Evolutionary conservation across 495 filamentous ascomycete species (phyloP), one percentile per base, ranked within the genome.

Genomic region (Parathielavia appendiculata): DNA sequence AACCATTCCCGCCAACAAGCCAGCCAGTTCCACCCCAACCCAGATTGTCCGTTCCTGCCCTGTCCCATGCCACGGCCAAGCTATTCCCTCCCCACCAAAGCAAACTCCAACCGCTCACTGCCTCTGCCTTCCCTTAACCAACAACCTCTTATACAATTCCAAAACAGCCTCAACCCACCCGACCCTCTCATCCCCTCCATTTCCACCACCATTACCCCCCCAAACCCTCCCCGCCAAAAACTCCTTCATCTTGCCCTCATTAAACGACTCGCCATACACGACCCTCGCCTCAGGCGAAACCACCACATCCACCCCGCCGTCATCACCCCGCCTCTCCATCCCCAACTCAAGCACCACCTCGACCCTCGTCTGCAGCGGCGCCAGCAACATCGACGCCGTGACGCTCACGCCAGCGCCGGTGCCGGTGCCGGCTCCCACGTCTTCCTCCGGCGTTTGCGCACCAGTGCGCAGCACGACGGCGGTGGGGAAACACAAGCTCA

Each of bases 241-340:
- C 49, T 86, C 83, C 30, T 58, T 57, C 75, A 90, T 83, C 65
- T 85, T 87, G 20, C 71, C 76, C 65, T 76, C 77, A 49, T 83
- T 83, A 60, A 87, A 86, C 54, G 71, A 72, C 66, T 89, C 85
- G 1, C 87, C 87, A 69, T 90, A 90, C 8, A 83, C 76, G 3
- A 88, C 81, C 51, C 67, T 70, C 1, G 78, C 85, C 36, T 68
- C 71, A 1, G 76, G 75, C 23, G 56, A 52, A 8, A 81, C 68
- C 0, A 64, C 68, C n/a, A 82, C 74, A n/a, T 72, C 74, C 38
- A 85, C 50, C 23, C 17, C 44, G 12, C 9, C 34, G 34, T 9
- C 43, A 26, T 16, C 41, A 5, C 14, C 19, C 1, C 35, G 10
- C 13, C 11, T 49, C 51, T 13, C 19, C 60, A 2, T 85, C 0